Evolutionary conservation across 768 basidiomycete genomes (phyloP), one percentile per base, ranked within the genome.

Genomic region (Dioszegia crocea): DNA sequence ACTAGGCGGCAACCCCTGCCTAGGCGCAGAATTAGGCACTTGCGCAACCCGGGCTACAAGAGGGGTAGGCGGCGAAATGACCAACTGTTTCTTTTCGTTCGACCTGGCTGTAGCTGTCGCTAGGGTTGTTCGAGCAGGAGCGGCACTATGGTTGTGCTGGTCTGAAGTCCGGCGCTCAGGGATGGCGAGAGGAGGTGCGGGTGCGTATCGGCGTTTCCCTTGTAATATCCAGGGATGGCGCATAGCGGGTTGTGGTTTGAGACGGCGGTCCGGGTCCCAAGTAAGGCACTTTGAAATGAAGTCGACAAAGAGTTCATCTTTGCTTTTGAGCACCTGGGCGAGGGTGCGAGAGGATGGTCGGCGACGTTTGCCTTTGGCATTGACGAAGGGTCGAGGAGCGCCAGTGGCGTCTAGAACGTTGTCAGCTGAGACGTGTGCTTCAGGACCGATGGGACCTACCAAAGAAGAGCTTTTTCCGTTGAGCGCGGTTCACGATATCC

Each of bases 211-310:
- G 16, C 58, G 40, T 36, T 52, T 74, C 48, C 88, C 84, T 24
- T 84, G 83, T 19, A 85, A 80, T 59, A 96, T 82, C 79, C 91
- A 97, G 11, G 89, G 88, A 78, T 97, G 94, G 23, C 91, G 85
- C 80, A 97, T 77, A 0, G 94, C 94, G 10, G 88, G 83, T 66
- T 91, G 88, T 3, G 94, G 94, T 76, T 96, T 98, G 74, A 99
- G 83, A 30, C 96, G 84, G 50, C 89, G 84, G 68, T 98, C 94
- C 9, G 96, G 96, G 79, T 99, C 96, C 93, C 93, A 99, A 27
- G 89, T 83, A n/a, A 99, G 82, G 78, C 96, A 99, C 76, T 94
- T 97, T 1, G 89, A 82, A 63, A 98, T 88, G 76, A 99, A 99
- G 79, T 99, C 96, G 57, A 99, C 82, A 65, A 99, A 98, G 43